phyloP scores from a whole-genome alignment of 2,329 filamentous ascomycete species.

The Xylariaceae sp. region DNA sequence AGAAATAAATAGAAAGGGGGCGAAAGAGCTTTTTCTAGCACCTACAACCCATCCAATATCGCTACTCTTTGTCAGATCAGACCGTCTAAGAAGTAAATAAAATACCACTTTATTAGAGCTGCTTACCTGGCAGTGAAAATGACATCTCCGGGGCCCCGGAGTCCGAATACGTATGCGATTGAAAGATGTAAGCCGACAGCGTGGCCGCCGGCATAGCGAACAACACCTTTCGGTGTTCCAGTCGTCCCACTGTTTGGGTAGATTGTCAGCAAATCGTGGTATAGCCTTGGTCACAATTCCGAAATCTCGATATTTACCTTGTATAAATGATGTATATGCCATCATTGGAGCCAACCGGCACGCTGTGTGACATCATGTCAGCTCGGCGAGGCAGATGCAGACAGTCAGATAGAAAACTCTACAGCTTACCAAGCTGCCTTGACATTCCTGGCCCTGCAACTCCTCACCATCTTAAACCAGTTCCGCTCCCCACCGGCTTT shows the following conservation, averaged over 20 bases:
- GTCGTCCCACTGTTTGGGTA: conserved; percentile 58
- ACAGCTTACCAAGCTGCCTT: conserved; percentile 47
- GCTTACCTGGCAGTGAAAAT: conserved; percentile 38
- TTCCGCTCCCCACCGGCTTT: conserved; percentile 66
- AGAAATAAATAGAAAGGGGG: too few species aligned
- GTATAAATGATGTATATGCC: conserved; percentile 82
- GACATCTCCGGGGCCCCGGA: conserved; percentile 71
- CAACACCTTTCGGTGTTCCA: conserved; percentile 67
- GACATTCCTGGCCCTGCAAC: conserved; percentile 62
- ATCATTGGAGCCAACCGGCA: conserved; percentile 74
- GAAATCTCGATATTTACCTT: conserved; percentile 9
- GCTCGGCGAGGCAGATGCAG: too few species aligned
- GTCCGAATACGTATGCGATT: conserved; percentile 63
- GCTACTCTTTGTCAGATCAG: conserved; percentile 23
- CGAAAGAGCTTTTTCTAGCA: too few species aligned
- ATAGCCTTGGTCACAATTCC: too few species aligned
- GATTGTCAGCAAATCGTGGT: too few species aligned
- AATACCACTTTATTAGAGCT: background rate
- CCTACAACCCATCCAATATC: conserved; percentile 88
- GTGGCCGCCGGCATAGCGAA: conserved; percentile 76
- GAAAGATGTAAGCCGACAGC: conserved; percentile 80
- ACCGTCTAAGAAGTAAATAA: too few species aligned
- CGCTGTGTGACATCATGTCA: conserved; percentile 41
- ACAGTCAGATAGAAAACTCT: too few species aligned
- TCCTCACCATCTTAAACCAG: conserved; percentile 75